Conservation (phyloP, 805 yeast species). For the Candida takata region DNA sequence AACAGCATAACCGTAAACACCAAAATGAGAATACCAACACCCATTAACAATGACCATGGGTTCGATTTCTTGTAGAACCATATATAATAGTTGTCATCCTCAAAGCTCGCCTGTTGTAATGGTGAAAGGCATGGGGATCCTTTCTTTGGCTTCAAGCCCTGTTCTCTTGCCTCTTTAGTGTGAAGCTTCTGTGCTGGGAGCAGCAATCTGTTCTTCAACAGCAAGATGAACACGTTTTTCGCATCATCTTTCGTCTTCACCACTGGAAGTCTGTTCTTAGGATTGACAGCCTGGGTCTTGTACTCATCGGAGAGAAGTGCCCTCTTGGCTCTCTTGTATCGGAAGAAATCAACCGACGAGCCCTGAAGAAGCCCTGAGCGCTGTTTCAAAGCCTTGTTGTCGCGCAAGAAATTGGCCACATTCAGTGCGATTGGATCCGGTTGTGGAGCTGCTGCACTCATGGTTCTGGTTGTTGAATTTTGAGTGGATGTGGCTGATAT, state of each 20-base stretch:
- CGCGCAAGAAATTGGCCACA: slow-evolving; percentile 65
- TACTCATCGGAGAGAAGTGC: slow-evolving; percentile 74
- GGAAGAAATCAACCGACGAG: slow-evolving; percentile 72
- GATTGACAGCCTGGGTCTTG: slow-evolving; percentile 40
- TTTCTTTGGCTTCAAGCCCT: slow-evolving; percentile 56
- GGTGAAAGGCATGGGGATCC: slow-evolving; percentile 55
- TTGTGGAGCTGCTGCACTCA: too few species aligned
- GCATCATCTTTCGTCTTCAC: slow-evolving; percentile 49
- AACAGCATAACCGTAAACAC: slow-evolving; percentile 64
- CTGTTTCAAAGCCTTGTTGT: slow-evolving; percentile 62
- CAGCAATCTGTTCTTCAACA: slow-evolving; percentile 69
- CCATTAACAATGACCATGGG: slow-evolving; percentile 34
- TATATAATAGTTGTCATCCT: slow-evolving; percentile 65
- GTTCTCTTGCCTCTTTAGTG: slow-evolving; percentile 55
- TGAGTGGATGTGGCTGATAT: too few species aligned
- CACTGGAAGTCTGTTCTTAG: slow-evolving; percentile 40
- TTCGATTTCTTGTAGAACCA: slow-evolving; percentile 77
- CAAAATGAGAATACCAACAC: slow-evolving; percentile 44
- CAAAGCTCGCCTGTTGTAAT: slow-evolving; percentile 49
- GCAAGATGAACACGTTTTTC: slow-evolving; percentile 49
- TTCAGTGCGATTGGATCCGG: slow-evolving; percentile 53
- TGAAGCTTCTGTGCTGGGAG: slow-evolving; percentile 72
- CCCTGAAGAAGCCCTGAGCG: slow-evolving; percentile 75
- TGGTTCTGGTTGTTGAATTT: too few species aligned
- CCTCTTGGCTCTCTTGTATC: slow-evolving; percentile 75